Percentiles rank a stretch among this genome's conserved stretches.
These are phyloP conservation scores for Diaporthe australafricana DNA, from an alignment of 2,329 filamentous ascomycete genomes.

Conservation along the genomic window DNA sequence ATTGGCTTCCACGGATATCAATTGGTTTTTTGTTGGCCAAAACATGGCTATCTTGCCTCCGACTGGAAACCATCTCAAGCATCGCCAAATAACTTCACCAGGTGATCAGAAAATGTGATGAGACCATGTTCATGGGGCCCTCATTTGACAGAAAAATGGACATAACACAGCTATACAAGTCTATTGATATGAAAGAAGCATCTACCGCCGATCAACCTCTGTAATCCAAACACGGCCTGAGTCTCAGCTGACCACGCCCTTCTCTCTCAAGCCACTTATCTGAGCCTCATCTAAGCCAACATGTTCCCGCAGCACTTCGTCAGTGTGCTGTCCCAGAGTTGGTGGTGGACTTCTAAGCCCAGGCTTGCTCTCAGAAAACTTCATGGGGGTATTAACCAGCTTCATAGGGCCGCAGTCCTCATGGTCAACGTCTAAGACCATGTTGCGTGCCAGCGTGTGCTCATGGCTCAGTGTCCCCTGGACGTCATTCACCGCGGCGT, in stretches of 20 bases:
- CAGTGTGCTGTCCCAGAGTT: constrained; percentile 86
- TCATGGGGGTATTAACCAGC: constrained; percentile 93
- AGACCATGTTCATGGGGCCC: not conserved
- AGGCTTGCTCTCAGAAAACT: constrained; percentile 87
- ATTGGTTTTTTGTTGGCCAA: too few relatives aligned
- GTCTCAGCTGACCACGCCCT: constrained; percentile 69
- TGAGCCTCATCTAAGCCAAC: constrained; percentile 69
- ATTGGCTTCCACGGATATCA: too few relatives aligned
- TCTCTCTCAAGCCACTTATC: constrained; percentile 71
- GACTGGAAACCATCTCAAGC: not conserved
- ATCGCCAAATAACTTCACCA: not conserved
- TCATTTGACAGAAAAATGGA: not conserved
- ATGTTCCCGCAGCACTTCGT: constrained; percentile 76
- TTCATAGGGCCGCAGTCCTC: constrained; percentile 85
- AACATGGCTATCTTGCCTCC: too few relatives aligned
- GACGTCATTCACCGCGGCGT: constrained; percentile 92
- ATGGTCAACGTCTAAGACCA: constrained; percentile 92
- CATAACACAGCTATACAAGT: not conserved
- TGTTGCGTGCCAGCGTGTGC: constrained; percentile 85
- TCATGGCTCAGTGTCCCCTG: constrained; percentile 85
- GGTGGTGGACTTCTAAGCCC: constrained; percentile 83
- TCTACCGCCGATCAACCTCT: not conserved
- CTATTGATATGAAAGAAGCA: not conserved
- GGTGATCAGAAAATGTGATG: not conserved
- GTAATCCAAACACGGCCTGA: constrained; percentile 43